Base-by-base conservation (phyloP, 2,329 filamentous ascomycete genomes). In the Xylariaceae sp. region DNA sequence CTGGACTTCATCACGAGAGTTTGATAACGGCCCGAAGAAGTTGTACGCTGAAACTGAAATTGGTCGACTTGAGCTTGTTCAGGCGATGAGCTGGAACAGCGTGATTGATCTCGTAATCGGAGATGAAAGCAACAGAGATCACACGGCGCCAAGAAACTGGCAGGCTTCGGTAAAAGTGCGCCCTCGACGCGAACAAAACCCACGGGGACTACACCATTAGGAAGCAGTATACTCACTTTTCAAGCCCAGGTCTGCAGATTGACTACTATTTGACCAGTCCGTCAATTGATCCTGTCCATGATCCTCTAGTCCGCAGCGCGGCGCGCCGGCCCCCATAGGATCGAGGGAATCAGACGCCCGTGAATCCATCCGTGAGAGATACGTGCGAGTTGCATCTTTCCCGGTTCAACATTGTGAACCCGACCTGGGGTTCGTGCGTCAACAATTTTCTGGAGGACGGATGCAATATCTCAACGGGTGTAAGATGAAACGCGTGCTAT, bases 371-470 rank as follows among this genome's bases (percentile, higher is more conserved):
- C 2, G 66, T 72, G 11, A 62, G 69, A 6, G 69, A 68, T 35
- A 71, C 67, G 0, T 72, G 66, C 66, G 68, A 75, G 49, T 53
- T 74, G 11, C 60, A 67, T 19, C 44, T 59, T 1, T 48, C 54
- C 19, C 58, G 70, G 17, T 73, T 75, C 45, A 53, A 57, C 3
- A 53, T 71, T 17, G 41, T 51, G 22, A 73, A 74, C 47, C 66
- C 67, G 1, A 52, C 40, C 7, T 76, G 72, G 73, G 5, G 48
- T 1, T 10, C 15, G 1, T 67, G 62, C 39, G 12, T 72, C 1
- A 14, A 56, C 9, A 31, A 39, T 0, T 42, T 68, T 19, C 43
- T 67, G 6, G 31, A 45, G 2, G 50, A 64, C 14, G 62, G 61
- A 9, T 57, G 6, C 27, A 48, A 15, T 58, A 50, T 3, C 58